These are phyloP conservation scores for Incumbomyces lentus DNA, from an alignment of 2,329 filamentous ascomycete genomes.

Conservation along the genomic window DNA sequence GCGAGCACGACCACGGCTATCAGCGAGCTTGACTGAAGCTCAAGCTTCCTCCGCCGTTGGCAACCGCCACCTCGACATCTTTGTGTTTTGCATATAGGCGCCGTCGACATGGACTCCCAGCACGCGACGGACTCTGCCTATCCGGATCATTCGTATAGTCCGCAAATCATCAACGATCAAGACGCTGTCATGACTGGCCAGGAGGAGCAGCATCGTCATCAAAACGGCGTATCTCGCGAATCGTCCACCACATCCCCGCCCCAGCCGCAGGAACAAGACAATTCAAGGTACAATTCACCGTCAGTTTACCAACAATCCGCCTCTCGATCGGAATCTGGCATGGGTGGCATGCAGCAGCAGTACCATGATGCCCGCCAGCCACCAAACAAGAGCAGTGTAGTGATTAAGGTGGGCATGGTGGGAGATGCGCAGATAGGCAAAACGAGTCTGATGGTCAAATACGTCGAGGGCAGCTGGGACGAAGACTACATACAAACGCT, in stretches of 20 bases:
- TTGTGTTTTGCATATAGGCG: too few relatives aligned
- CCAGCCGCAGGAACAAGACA: constrained; percentile 32
- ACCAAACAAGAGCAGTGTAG: constrained; percentile 54
- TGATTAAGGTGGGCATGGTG: constrained; percentile 99
- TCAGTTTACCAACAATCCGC: constrained; percentile 32
- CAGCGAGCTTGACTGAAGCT: background rate
- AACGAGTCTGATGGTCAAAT: constrained; percentile 98
- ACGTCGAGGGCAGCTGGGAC: constrained; percentile 98
- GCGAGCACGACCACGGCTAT: background rate
- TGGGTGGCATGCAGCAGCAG: constrained; percentile 36
- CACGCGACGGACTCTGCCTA: background rate
- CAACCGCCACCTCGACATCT: background rate
- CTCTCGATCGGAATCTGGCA: constrained; percentile 41
- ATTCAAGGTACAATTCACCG: constrained; percentile 32
- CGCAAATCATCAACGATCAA: constrained; percentile 19
- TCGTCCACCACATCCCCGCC: constrained; percentile 35
- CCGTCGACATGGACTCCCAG: constrained; percentile 7
- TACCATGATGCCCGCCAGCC: constrained; percentile 32
- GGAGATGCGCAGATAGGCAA: constrained; percentile 98
- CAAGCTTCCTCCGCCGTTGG: background rate
- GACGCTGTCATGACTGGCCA: constrained; percentile 10
- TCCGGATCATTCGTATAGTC: constrained; percentile 18
- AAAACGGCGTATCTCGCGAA: constrained; percentile 22
- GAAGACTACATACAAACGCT: constrained; percentile 99
- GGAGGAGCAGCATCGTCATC: constrained; percentile 13